phyloP scores from a whole-genome alignment of 2,329 filamentous ascomycete species.

The Pseudogymnoascus sp. region DNA sequence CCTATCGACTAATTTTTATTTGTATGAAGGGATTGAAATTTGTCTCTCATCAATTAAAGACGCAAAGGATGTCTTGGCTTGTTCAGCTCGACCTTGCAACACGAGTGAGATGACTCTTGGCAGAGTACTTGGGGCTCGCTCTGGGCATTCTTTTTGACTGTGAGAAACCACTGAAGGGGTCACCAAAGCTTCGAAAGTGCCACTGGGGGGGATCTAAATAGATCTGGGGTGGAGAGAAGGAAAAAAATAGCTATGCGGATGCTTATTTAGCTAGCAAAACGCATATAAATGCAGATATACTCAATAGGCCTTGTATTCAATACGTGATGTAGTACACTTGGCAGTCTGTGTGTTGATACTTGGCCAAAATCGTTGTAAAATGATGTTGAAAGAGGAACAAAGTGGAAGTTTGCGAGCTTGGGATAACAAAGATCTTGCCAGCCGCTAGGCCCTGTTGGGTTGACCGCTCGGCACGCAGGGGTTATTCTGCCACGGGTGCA shows the following conservation, averaged over 20 bases:
- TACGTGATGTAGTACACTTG: neutral
- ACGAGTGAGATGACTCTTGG: slow-evolving; percentile 88
- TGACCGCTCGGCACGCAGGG: neutral
- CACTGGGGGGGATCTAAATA: slow-evolving; percentile 28
- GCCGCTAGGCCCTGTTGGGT: neutral
- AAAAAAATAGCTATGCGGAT: neutral
- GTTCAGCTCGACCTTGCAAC: slow-evolving; percentile 72
- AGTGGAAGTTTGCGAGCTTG: slow-evolving; percentile 3
- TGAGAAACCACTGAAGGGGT: slow-evolving; percentile 60
- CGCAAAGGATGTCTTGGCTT: slow-evolving; percentile 74
- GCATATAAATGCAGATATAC: neutral
- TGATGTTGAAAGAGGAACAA: slow-evolving; percentile 7
- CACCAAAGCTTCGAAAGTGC: slow-evolving; percentile 93
- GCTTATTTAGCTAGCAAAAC: neutral
- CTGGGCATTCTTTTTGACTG: slow-evolving; percentile 85
- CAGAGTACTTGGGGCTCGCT: slow-evolving; percentile 67
- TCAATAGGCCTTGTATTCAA: neutral
- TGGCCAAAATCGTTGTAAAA: neutral
- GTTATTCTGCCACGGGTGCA: neutral
- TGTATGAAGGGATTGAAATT: neutral
- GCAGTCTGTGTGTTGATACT: neutral
- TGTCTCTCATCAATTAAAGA: slow-evolving; percentile 75
- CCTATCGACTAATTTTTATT: neutral
- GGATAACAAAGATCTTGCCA: neutral
- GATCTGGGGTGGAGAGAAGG: neutral